phyloP scores from a whole-genome alignment of 1,139 yeast species.

The Yamadazyma conglobata region DNA sequence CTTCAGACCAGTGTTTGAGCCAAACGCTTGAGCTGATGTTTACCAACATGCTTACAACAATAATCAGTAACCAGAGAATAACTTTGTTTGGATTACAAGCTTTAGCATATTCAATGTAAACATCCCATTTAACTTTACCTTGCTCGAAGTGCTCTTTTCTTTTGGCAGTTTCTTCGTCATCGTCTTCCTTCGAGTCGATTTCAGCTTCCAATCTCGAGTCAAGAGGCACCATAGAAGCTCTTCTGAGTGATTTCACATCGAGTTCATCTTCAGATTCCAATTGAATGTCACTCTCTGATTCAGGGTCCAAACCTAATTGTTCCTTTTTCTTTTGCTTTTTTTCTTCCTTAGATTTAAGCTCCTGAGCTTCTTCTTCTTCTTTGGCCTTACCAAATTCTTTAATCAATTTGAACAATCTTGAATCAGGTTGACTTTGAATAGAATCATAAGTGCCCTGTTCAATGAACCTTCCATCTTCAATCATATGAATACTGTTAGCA shows the following conservation, averaged over 20 bases:
- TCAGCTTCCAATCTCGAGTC: conserved; percentile 33
- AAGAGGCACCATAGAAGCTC: conserved; percentile 68
- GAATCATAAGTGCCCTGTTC: conserved; percentile 75
- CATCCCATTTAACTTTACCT: conserved; percentile 91
- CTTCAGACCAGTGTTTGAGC: conserved; percentile 97
- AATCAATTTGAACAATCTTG: conserved; percentile 61
- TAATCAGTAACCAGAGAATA: conserved; percentile 45
- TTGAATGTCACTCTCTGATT: conserved; percentile 10
- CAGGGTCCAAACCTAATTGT: conserved; percentile 5
- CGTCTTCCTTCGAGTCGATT: conserved; percentile 38
- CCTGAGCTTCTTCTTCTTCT: conserved; percentile 14
- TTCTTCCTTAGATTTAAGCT: conserved; percentile 10
- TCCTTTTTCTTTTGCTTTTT: conserved; percentile 5
- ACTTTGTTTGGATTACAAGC: conserved; percentile 85
- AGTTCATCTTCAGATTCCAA: conserved; percentile 34
- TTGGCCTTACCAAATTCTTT: conserved; percentile 69
- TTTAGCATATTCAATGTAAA: conserved; percentile 76
- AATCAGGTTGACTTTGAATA: conserved; percentile 48
- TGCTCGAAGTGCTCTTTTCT: conserved; percentile 81
- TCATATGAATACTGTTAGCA: conserved; percentile 71
- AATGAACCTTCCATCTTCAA: conserved; percentile 70
- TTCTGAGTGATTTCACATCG: conserved; percentile 51
- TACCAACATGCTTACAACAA: conserved; percentile 55
- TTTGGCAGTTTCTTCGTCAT: conserved; percentile 40
- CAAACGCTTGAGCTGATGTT: conserved; percentile 65